Base-by-base conservation (phyloP, 208 protist genomes). In the Trypanosomatidae sp. region DNA sequence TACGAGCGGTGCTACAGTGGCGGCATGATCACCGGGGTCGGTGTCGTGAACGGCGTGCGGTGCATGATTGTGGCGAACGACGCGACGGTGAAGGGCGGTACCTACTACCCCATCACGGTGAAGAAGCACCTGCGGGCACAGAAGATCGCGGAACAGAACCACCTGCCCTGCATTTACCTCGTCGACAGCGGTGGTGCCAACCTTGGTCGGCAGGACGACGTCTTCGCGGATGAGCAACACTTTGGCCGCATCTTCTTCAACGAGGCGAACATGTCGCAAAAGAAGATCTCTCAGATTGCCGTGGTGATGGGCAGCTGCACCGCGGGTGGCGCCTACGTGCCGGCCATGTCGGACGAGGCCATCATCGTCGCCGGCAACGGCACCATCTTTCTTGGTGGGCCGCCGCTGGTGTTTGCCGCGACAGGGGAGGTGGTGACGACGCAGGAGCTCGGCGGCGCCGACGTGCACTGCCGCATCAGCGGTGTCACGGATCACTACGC, bases 191-290 rank as follows among this genome's bases (percentile, higher is more conserved):
- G 98, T 58, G 98, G 98, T 62, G 98, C 97, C 36, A 98, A 98
- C 82, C 81, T 99, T 12, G 85, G 88, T 28, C 66, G 87, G 30
- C 98, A 99, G 82, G 90, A 86, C 30, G 95, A 98, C 41, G 95
- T 97, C 39, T 99, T 99, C 84, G 95, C 98, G 15, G 98, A 99
- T 81, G 84, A 90, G 59, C 91, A 98, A 58, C 98, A 99, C 74
- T 99, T 99, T 88, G 98, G 98, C 22, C 92, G 96, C 60, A 99
- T 99, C 58, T 99, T 99, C 80, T 99, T 89, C 83, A 99, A 99
- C 82, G 98, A 99, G 84, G 97, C 98, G 3, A 92, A 90, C 55
- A 99, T 99, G 98, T 98, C n/a, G n/a, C n/a, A n/a, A n/a, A n/a
- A n/a, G n/a, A n/a, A n/a, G n/a, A n/a, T n/a, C n/a, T n/a, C n/a